Percentiles rank a stretch among this genome's conserved stretches.
These are phyloP conservation scores for Paecilomyces formosus DNA, from an alignment of 2,329 filamentous ascomycete species.

Conservation along the genomic window DNA sequence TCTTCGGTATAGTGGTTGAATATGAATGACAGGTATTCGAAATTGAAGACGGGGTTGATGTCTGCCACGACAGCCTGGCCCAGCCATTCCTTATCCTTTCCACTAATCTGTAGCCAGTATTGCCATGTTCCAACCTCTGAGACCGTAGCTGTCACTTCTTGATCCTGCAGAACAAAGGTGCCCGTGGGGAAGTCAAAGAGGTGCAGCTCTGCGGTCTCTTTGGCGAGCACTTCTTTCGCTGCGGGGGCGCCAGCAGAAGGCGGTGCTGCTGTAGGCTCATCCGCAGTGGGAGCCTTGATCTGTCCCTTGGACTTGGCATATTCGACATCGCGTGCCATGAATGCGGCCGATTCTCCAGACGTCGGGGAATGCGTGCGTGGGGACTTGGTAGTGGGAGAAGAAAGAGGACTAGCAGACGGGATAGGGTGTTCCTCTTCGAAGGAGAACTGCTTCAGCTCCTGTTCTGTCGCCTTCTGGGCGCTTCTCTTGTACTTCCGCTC, in stretches of 20 bases:
- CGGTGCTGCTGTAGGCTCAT: conserved; percentile 51
- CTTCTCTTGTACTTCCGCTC: conserved; percentile 86
- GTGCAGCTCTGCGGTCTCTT: conserved; percentile 77
- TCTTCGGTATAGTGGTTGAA: conserved; percentile 94
- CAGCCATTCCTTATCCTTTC: conserved; percentile 72
- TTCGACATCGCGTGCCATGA: conserved; percentile 39
- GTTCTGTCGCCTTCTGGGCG: conserved; percentile 70
- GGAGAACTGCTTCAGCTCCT: conserved; percentile 74
- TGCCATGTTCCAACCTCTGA: conserved; percentile 85
- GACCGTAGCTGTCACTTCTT: conserved; percentile 67
- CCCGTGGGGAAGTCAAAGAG: conserved; percentile 85
- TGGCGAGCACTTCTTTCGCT: conserved; percentile 63
- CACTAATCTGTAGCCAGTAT: conserved; percentile 86
- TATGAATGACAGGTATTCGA: conserved; percentile 97
- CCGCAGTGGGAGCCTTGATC: conserved; percentile 29
- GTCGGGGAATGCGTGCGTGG: conserved; percentile 26
- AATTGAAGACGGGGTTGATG: conserved; percentile 97
- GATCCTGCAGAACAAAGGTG: conserved; percentile 75
- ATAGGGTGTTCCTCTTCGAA: conserved; percentile 60
- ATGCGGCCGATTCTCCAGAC: conserved; percentile 33
- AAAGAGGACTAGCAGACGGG: conserved; percentile 51
- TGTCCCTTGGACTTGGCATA: conserved; percentile 35
- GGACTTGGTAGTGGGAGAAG: conserved; percentile 38
- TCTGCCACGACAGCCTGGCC: conserved; percentile 80
- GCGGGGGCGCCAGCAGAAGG: conserved; percentile 57